Conservation (phyloP, 331 rosid species). For the Arachis monticola region DNA sequence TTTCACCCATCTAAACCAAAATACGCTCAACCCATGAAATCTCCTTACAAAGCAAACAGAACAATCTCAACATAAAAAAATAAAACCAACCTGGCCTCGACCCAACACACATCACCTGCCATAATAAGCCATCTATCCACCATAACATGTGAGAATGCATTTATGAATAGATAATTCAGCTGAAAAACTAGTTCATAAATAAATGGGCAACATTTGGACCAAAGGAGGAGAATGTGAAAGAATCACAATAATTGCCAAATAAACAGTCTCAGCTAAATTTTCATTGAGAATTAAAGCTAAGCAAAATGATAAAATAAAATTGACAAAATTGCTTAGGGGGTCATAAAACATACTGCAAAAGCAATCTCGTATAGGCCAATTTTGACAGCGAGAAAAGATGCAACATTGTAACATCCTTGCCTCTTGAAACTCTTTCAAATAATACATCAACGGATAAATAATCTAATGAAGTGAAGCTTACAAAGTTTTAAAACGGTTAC, state of each 20-base stretch:
- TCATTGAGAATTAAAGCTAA: conserved; percentile 12
- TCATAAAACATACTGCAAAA: conserved; percentile 27
- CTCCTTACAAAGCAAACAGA: too few species aligned
- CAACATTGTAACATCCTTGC: conserved; percentile 5
- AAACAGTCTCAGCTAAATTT: neutral
- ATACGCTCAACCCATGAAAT: too few species aligned
- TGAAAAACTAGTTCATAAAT: too few species aligned
- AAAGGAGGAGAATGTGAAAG: too few species aligned
- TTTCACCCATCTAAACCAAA: too few species aligned
- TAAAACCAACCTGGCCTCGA: too few species aligned
- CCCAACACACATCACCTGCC: too few species aligned
- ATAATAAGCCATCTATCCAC: too few species aligned
- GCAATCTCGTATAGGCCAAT: conserved; percentile 26
- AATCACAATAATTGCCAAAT: neutral
- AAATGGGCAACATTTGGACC: too few species aligned
- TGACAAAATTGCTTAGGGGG: conserved; percentile 12
- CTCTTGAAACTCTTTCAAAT: conserved; percentile 25
- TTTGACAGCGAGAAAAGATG: conserved; percentile 13
- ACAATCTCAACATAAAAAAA: too few species aligned
- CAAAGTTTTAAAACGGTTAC: conserved; percentile 17
- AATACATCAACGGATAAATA: conserved; percentile 18
- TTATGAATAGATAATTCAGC: too few species aligned
- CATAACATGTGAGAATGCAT: too few species aligned
- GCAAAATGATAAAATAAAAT: conserved; percentile 9
- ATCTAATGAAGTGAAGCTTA: conserved; percentile 12